Percentiles rank a stretch among this genome's conserved stretches.
Conservation (phyloP, 176 grass and related monocot genomes). For the Saccharum officinarum region DNA sequence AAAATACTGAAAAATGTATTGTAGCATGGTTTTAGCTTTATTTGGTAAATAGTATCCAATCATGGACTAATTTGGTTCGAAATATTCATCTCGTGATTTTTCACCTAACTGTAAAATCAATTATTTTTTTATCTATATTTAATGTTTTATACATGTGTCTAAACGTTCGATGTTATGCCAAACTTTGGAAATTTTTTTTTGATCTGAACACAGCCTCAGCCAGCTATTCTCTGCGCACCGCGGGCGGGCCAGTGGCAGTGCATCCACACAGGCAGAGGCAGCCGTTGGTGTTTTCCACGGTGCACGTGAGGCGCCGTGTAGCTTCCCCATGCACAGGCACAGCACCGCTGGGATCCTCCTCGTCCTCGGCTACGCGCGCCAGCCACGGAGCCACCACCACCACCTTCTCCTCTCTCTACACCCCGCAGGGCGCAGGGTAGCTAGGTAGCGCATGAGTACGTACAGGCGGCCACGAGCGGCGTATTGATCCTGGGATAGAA, state of each 20-base stretch:
- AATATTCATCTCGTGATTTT: too few species aligned
- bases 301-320: slow-evolving; percentile 53
- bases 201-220: too few species aligned
- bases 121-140: too few species aligned
- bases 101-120: too few species aligned
- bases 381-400: background rate
- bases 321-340: slow-evolving; percentile 33
- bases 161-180: too few species aligned
- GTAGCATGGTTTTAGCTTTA: too few species aligned
- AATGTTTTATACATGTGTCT: too few species aligned
- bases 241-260: background rate
- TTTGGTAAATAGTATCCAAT: too few species aligned
- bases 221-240: background rate
- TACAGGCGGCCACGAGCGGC: slow-evolving; percentile 33
- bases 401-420: too few species aligned
- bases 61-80: too few species aligned
- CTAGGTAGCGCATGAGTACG: background rate
- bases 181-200: too few species aligned
- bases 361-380: slow-evolving; percentile 28
- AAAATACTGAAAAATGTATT: too few species aligned
- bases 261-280: background rate
- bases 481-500: slow-evolving; percentile 47
- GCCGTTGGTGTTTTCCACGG: slow-evolving; percentile 47
- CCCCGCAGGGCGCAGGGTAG: background rate
- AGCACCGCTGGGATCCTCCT: slow-evolving; percentile 34